Percentiles rank a stretch among this genome's conserved stretches.
Conservation (phyloP, 352 stramenopile genomes). For the Pythium myriotylum region DNA sequence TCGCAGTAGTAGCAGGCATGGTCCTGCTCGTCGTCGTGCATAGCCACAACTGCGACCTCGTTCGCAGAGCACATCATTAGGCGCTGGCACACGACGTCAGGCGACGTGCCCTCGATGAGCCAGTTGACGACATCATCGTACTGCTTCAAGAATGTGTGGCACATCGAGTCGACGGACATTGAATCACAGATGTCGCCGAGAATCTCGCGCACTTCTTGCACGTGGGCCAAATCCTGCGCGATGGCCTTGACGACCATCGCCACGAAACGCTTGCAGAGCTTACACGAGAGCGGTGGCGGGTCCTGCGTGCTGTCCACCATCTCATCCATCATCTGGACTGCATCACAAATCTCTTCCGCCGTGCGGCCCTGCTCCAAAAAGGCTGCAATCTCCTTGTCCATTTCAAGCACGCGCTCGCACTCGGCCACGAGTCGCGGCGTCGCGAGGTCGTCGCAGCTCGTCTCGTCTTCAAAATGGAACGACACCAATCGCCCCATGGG, state of each 20-base stretch:
- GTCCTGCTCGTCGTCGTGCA: constrained; percentile 3
- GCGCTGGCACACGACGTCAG: constrained; percentile 54
- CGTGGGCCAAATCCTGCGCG: constrained; percentile 53
- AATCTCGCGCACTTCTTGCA: constrained; percentile 70
- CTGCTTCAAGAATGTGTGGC: constrained; percentile 74
- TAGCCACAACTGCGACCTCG: not conserved
- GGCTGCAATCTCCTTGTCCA: constrained; percentile 44
- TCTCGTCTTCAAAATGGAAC: constrained; percentile 42
- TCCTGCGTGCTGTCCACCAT: constrained; percentile 20
- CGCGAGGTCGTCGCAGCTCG: constrained; percentile 55
- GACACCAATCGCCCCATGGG: constrained; percentile 47
- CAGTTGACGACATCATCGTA: constrained; percentile 80
- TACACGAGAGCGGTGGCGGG: constrained; percentile 51
- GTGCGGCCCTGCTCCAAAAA: constrained; percentile 47
- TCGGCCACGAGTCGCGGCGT: constrained; percentile 34
- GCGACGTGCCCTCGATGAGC: constrained; percentile 71
- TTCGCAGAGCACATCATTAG: constrained; percentile 57
- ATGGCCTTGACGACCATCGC: constrained; percentile 71
- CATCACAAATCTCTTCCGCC: constrained; percentile 54
- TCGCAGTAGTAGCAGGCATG: constrained; percentile 56
- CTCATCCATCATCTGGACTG: constrained; percentile 20
- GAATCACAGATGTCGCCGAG: constrained; percentile 77
- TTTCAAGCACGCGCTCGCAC: constrained; percentile 45
- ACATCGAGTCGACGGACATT: constrained; percentile 74
- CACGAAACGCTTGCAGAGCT: constrained; percentile 78